These are phyloP conservation scores for Rubroboletus satanas DNA, from an alignment of 768 basidiomycete genomes.

Conservation along the genomic window DNA sequence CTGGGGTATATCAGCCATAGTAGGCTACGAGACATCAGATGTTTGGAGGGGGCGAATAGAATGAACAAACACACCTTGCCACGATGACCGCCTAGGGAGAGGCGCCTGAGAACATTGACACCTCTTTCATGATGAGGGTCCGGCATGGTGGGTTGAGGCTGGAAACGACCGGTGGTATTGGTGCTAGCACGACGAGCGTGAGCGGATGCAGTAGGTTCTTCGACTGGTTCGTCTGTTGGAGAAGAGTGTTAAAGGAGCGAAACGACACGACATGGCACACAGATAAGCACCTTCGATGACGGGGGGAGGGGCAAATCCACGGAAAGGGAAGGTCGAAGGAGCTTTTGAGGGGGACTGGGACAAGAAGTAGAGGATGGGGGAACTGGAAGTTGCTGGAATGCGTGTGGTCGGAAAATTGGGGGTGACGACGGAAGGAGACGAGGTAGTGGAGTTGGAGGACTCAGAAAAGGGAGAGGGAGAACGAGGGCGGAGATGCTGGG, in stretches of 20 bases:
- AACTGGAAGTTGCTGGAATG: conserved; percentile 52
- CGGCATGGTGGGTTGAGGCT: conserved; percentile 42
- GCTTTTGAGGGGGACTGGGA: conserved; percentile 55
- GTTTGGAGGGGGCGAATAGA: too few relatives aligned
- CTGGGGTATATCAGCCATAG: conserved; percentile 18
- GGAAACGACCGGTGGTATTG: conserved; percentile 54
- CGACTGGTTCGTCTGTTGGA: conserved; percentile 37
- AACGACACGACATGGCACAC: neutral
- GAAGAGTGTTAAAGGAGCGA: neutral
- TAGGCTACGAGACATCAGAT: conserved; percentile 7
- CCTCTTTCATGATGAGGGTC: conserved; percentile 60
- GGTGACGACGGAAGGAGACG: conserved; percentile 50
- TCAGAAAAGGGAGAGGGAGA: conserved; percentile 62
- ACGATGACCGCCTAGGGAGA: conserved; percentile 64
- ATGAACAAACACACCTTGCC: conserved; percentile 44
- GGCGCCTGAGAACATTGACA: conserved; percentile 65
- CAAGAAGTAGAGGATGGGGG: conserved; percentile 71
- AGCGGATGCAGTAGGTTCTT: conserved; percentile 39
- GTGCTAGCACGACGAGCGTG: conserved; percentile 65
- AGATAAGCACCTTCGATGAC: conserved; percentile 56
- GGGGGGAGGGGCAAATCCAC: conserved; percentile 45
- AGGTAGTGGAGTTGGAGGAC: conserved; percentile 52
- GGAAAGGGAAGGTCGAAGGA: conserved; percentile 58
- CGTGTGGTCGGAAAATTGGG: conserved; percentile 43
- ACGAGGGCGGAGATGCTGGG: conserved; percentile 46